A percentile compares a stretch with the other conserved stretches of the same genome.
Conservation (phyloP, 2,329 filamentous ascomycete genomes). For the Fusarium sp. region DNA sequence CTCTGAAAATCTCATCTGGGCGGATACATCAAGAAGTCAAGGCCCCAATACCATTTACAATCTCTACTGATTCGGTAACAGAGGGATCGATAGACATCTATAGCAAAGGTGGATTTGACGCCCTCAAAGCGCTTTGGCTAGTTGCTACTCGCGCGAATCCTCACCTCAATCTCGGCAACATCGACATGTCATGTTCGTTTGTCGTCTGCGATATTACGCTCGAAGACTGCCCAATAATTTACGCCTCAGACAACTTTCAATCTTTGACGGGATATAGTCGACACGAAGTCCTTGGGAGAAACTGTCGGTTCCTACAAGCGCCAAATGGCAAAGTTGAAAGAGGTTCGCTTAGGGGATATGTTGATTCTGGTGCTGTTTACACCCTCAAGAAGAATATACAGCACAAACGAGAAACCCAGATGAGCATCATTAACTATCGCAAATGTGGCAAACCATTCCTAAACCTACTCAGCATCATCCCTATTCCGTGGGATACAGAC, state of each 20-base stretch:
- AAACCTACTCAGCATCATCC: not conserved
- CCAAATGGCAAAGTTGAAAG: not conserved
- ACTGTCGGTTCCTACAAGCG: not conserved
- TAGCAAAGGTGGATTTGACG: not conserved
- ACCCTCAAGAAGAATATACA: rapidly evolving
- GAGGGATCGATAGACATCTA: not conserved
- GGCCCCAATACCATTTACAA: too few relatives aligned
- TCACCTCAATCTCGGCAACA: not conserved
- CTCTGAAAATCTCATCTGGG: rapidly evolving
- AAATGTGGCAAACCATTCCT: not conserved
- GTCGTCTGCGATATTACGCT: not conserved
- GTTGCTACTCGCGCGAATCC: rapidly evolving
- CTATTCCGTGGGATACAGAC: not conserved
- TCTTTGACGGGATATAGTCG: not conserved
- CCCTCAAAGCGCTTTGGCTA: rapidly evolving
- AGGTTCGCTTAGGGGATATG: too few relatives aligned
- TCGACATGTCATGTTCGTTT: not conserved
- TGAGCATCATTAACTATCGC: not conserved
- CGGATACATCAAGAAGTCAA: rapidly evolving
- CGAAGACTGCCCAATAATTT: not conserved
- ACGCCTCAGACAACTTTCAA: not conserved
- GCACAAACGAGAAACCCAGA: not conserved
- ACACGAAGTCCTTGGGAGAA: not conserved
- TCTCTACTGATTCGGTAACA: rapidly evolving
- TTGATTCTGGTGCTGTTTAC: not conserved